Base-by-base conservation (phyloP, 2,329 filamentous ascomycete species). In the Magnaporthales sp. region DNA sequence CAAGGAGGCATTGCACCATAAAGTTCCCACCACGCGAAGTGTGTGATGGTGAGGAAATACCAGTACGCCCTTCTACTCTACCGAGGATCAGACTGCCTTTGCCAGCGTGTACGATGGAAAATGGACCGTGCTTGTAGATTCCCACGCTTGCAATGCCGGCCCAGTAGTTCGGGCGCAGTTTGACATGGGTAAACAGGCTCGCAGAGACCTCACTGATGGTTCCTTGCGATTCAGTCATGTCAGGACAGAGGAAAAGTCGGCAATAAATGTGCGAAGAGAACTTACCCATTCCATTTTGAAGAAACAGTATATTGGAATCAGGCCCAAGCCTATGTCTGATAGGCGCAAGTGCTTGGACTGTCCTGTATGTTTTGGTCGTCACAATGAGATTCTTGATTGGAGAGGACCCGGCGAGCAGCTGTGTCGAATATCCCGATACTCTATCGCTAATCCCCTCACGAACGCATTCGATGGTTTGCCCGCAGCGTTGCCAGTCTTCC, bases 211-310 rank as follows among this genome's bases (percentile, higher is more conserved):
- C 62, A 6, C 51, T 32, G 13, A 46, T 27, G 22, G 62, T n/a
- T 26, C 62, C 62, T 64, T 38, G 32, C 15, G 26, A 46, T 38
- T 51, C 32, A 9, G 8, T 46, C 19, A n/a, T 3, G 19, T 38
- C 27, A 24, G 19, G 29, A 22, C 22, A 38, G 29, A 10, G 7
- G 22, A 31, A n/a, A 29, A 24, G 9, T 4, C 4, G 29, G 61
- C 13, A 29, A 62, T 5, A n/a, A 32, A 6, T 29, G 15, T 19
- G 32, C 15, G 13, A 2, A 22, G n/a, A 51, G 13, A 86, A 75
- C 70, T 80, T 82, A 32, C 91, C 93, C 86, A 97, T 90, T 62
- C 94, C 94, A 72, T 97, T 97, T 72, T 97, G 93, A 27, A 92
- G 79, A 72, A 97, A 91, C 13, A 90, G 82, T n/a, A 97, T 86